Percentiles rank a stretch among this genome's conserved stretches.
These are phyloP conservation scores for Kockovaella imperatae DNA, from an alignment of 768 basidiomycete species.

Conservation along the genomic window DNA sequence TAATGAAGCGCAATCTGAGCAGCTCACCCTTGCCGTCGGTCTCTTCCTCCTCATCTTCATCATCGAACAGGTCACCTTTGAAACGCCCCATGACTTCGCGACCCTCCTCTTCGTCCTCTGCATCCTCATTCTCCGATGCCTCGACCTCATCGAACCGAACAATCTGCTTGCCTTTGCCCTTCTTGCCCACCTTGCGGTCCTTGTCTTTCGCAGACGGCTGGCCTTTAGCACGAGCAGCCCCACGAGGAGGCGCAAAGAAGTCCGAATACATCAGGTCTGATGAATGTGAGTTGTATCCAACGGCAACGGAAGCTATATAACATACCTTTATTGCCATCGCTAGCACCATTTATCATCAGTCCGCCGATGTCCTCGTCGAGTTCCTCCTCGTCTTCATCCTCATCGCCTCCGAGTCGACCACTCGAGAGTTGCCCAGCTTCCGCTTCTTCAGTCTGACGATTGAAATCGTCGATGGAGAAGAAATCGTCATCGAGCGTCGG, in stretches of 20 bases:
- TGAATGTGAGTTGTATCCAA: background rate
- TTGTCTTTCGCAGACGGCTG: constrained; percentile 10
- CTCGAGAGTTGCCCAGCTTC: constrained; percentile 59
- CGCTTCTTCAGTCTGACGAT: constrained; percentile 69
- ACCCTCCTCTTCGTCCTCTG: constrained; percentile 36
- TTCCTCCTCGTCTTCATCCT: constrained; percentile 41
- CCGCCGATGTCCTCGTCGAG: constrained; percentile 27
- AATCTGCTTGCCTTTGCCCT: constrained; percentile 22
- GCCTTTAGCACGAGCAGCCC: constrained; percentile 17
- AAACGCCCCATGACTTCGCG: constrained; percentile 58
- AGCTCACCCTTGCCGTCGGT: constrained; percentile 32
- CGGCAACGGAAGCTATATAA: constrained; percentile 8
- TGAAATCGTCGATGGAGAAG: constrained; percentile 81
- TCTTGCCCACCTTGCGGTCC: constrained; percentile 17
- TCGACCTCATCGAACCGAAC: constrained; percentile 16
- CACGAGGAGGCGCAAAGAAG: constrained; percentile 44
- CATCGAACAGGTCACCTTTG: constrained; percentile 67
- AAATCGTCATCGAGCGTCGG: constrained; percentile 76
- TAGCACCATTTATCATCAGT: constrained; percentile 29
- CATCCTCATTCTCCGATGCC: constrained; percentile 15
- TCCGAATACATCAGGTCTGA: constrained; percentile 44
- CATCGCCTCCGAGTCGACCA: constrained; percentile 53
- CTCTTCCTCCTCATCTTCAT: constrained; percentile 45
- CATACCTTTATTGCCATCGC: constrained; percentile 33
- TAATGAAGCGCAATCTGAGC: background rate